These are phyloP conservation scores for rapeseed (Brassica napus) DNA, from an alignment of 345 rosid species.

Conservation along the genomic window DNA sequence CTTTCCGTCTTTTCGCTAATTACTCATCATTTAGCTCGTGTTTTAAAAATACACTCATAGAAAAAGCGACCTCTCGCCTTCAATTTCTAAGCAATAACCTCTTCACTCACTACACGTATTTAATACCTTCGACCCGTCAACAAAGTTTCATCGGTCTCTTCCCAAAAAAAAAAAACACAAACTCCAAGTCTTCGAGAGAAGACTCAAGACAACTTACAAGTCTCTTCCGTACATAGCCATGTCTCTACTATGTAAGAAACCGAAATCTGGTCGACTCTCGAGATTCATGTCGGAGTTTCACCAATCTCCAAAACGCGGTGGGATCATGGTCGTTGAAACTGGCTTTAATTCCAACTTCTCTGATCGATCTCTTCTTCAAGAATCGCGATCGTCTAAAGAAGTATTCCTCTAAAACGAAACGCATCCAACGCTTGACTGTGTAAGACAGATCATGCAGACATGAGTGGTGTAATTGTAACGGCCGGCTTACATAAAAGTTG, in stretches of 20 bases:
- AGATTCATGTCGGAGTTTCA: constrained; percentile 72
- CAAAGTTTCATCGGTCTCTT: constrained; percentile 13
- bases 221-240: constrained; percentile 35
- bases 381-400: constrained; percentile 69
- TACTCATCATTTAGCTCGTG: constrained; percentile 39
- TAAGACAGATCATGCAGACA: background rate
- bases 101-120: constrained; percentile 19
- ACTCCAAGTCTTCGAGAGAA: background rate
- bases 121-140: constrained; percentile 24
- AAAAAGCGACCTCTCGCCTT: constrained; percentile 16
- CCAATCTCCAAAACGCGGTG: constrained; percentile 54
- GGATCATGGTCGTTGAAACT: constrained; percentile 71
- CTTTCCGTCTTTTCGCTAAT: constrained; percentile 27
- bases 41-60: background rate
- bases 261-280: constrained; percentile 45
- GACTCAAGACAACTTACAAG: background rate
- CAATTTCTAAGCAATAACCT: constrained; percentile 30
- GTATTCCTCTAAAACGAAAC: constrained; percentile 42
- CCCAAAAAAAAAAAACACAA: constrained; percentile 6
- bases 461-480: constrained; percentile 4
- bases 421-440: constrained; percentile 25
- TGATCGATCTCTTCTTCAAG: constrained; percentile 78
- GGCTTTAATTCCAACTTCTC: constrained; percentile 75
- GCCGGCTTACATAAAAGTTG: background rate
- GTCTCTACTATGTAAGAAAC: constrained; percentile 72